These are phyloP conservation scores for Phialophora macrospora DNA, from an alignment of 2,329 filamentous ascomycete species.

Conservation along the genomic window DNA sequence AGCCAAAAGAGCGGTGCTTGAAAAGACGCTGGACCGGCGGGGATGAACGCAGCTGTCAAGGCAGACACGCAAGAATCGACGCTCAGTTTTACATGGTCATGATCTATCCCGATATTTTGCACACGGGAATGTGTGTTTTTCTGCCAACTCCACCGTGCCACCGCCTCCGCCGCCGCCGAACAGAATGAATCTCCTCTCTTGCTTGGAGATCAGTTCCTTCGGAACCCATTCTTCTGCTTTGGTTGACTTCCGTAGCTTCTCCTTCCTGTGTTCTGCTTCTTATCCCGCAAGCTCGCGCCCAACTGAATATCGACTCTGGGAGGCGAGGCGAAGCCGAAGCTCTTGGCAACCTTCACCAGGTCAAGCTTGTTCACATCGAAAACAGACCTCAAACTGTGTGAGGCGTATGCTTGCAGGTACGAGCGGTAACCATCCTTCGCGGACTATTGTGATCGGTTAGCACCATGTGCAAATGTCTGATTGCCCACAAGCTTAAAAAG, in stretches of 20 bases:
- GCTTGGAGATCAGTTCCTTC: background rate
- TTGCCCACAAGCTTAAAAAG: slow-evolving; percentile 1
- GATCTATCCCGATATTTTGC: too few relatives aligned
- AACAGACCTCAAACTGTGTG: slow-evolving; percentile 78
- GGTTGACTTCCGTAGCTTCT: slow-evolving; percentile 80
- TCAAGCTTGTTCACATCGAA: slow-evolving; percentile 85
- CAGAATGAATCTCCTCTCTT: background rate
- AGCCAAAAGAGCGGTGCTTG: too few relatives aligned
- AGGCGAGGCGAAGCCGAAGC: slow-evolving; percentile 77
- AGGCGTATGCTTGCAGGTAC: slow-evolving; percentile 94
- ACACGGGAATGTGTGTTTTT: too few relatives aligned
- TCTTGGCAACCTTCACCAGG: slow-evolving; percentile 80
- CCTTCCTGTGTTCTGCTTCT: slow-evolving; percentile 67
- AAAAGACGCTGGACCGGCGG: too few relatives aligned
- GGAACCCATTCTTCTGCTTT: slow-evolving; percentile 53
- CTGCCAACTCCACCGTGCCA: too few relatives aligned
- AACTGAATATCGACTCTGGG: slow-evolving; percentile 79
- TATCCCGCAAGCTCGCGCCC: slow-evolving; percentile 76
- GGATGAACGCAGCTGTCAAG: too few relatives aligned
- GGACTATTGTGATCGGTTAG: slow-evolving; percentile 46
- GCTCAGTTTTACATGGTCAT: too few relatives aligned
- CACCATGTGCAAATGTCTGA: background rate
- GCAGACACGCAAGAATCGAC: too few relatives aligned
- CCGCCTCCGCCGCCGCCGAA: background rate
- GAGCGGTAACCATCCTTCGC: slow-evolving; percentile 78